Conservation (phyloP, 106 monocot genomes). For the Allium fistulosum region DNA sequence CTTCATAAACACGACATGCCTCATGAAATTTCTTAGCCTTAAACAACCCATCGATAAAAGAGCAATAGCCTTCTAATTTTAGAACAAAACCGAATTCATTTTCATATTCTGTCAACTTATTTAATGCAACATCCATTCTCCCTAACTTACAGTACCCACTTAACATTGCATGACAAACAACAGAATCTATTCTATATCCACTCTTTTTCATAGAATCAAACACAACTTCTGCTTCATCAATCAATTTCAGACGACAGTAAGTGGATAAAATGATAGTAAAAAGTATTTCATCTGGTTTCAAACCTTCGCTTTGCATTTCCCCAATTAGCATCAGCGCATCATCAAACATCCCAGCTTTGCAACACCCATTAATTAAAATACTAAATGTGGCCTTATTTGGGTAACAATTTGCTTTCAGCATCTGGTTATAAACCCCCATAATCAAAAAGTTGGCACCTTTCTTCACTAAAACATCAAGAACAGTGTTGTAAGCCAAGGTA, state of each 20-base stretch:
- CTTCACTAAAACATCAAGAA: constrained; percentile 39
- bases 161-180: constrained; percentile 34
- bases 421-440: constrained; percentile 47
- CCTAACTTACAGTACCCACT: constrained; percentile 59
- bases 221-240: constrained; percentile 42
- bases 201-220: constrained; percentile 44
- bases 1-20: constrained; percentile 35
- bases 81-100: constrained; percentile 32
- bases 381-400: constrained; percentile 53
- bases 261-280: constrained; percentile 49
- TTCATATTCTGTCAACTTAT: constrained; percentile 23
- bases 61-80: constrained; percentile 48
- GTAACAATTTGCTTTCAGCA: constrained; percentile 52
- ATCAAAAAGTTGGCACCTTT: constrained; percentile 51
- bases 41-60: constrained; percentile 74
- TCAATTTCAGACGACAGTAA: constrained; percentile 26
- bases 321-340: constrained; percentile 58
- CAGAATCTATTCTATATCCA: constrained; percentile 15
- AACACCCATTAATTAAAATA: constrained; percentile 53
- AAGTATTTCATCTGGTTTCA: constrained; percentile 31
- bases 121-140: constrained; percentile 40
- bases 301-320: constrained; percentile 63
- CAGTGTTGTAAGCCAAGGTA: constrained; percentile 57
- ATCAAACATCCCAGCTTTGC: constrained; percentile 37
- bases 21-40: constrained; percentile 39